Evolutionary conservation across 805 yeast genomes (phyloP).

Genomic region (Wickerhamiella australiensis): DNA sequence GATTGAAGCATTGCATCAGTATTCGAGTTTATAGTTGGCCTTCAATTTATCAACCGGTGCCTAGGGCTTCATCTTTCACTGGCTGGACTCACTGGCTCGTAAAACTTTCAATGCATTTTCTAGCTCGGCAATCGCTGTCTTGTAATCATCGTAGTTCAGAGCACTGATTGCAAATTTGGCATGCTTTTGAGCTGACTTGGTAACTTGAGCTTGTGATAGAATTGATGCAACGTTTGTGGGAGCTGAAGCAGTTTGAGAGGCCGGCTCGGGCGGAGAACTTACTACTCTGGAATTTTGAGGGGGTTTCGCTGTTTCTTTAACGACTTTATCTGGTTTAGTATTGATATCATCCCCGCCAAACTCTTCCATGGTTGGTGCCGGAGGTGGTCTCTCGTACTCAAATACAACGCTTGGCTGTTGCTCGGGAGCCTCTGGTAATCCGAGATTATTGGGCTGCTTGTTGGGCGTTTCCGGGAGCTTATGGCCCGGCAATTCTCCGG

Average conservation of each 20-base stretch:
- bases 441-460: conserved; percentile 15
- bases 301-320: too few species aligned
- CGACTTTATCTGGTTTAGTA: neutral
- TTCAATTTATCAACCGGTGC: too few species aligned
- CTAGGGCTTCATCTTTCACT: neutral
- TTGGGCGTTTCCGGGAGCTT: conserved; percentile 17
- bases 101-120: conserved; percentile 36
- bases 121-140: conserved; percentile 51
- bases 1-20: too few species aligned
- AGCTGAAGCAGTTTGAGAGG: conserved; percentile 3
- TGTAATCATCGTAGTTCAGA: conserved; percentile 52
- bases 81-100: neutral
- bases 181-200: conserved; percentile 42
- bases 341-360: neutral
- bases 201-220: conserved; percentile 29
- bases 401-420: conserved; percentile 13
- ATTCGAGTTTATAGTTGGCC: too few species aligned
- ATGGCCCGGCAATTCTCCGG: conserved; percentile 10
- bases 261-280: conserved; percentile 10
- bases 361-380: conserved; percentile 14
- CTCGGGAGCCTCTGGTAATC: conserved; percentile 12
- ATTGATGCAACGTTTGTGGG: conserved; percentile 22
- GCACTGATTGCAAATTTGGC: conserved; percentile 67
- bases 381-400: conserved; percentile 14
- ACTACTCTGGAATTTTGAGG: too few species aligned